Conservation (phyloP, 331 rosid genomes). For the Erythrophleum ivorense region DNA sequence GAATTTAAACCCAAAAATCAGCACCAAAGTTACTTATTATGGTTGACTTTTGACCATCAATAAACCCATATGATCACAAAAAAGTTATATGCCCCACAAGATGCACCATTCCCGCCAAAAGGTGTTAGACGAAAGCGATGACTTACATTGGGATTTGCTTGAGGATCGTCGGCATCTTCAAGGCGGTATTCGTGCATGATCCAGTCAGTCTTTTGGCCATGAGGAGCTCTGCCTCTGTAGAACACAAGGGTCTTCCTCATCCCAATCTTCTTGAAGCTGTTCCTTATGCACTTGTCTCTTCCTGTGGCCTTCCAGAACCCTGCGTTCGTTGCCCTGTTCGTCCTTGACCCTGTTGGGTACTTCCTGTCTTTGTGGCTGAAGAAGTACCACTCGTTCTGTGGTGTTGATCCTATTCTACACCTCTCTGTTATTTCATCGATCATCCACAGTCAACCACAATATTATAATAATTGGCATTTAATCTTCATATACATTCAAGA, state of each 20-base stretch:
- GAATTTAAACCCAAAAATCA: too few relatives aligned
- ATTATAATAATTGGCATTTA: too few relatives aligned
- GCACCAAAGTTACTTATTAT: too few relatives aligned
- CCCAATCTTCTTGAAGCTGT: slow-evolving; percentile 79
- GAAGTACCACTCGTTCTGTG: slow-evolving; percentile 96
- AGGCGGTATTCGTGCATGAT: slow-evolving; percentile 97
- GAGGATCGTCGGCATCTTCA: slow-evolving; percentile 73
- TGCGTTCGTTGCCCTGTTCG: slow-evolving; percentile 87
- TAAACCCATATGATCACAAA: too few relatives aligned
- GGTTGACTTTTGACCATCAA: too few relatives aligned
- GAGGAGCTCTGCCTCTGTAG: slow-evolving; percentile 94
- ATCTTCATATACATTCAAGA: too few relatives aligned
- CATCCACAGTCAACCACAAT: neutral
- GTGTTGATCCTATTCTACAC: slow-evolving; percentile 91
- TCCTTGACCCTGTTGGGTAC: slow-evolving; percentile 95
- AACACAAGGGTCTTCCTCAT: slow-evolving; percentile 96
- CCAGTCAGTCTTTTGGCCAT: slow-evolving; percentile 95
- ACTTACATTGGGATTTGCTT: slow-evolving; percentile 47
- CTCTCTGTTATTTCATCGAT: slow-evolving; percentile 53
- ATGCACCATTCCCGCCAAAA: too few relatives aligned
- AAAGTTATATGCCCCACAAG: too few relatives aligned
- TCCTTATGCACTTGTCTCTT: slow-evolving; percentile 87
- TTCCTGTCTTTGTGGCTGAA: slow-evolving; percentile 97
- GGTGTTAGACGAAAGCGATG: too few relatives aligned
- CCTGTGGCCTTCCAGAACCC: slow-evolving; percentile 99